A percentile compares a stretch with the other conserved stretches of the same genome.
These are phyloP conservation scores for Osmanthus fragrans DNA, from an alignment of 257 asterid genomes.

Conservation along the genomic window DNA sequence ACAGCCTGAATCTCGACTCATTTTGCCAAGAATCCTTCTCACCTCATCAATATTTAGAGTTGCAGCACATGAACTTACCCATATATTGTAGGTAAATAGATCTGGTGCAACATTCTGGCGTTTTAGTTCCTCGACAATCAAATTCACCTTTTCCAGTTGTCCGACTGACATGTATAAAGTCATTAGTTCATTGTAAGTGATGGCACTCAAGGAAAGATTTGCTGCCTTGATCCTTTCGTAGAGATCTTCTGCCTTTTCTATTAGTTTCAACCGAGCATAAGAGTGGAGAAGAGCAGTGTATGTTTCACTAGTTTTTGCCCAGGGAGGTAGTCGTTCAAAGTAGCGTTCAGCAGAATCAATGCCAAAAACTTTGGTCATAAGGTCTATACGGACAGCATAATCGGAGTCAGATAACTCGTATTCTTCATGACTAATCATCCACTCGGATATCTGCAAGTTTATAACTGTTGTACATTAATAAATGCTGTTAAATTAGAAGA, in stretches of 20 bases:
- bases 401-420: slow-evolving; percentile 66
- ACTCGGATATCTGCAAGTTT: slow-evolving; percentile 78
- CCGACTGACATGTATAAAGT: slow-evolving; percentile 82
- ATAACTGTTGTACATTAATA: slow-evolving; percentile 18
- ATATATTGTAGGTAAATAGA: slow-evolving; percentile 76
- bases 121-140: slow-evolving; percentile 61
- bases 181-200: slow-evolving; percentile 92
- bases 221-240: slow-evolving; percentile 56
- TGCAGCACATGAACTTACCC: slow-evolving; percentile 86
- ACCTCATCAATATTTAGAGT: slow-evolving; percentile 65
- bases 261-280: slow-evolving; percentile 63
- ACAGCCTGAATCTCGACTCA: slow-evolving; percentile 48
- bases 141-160: slow-evolving; percentile 73
- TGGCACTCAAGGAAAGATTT: slow-evolving; percentile 59
- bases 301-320: slow-evolving; percentile 72
- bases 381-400: slow-evolving; percentile 75
- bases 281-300: slow-evolving; percentile 95
- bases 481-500: slow-evolving; percentile 13
- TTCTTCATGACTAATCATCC: slow-evolving; percentile 82
- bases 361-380: slow-evolving; percentile 91
- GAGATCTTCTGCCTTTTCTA: slow-evolving; percentile 73
- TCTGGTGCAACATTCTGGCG: slow-evolving; percentile 58
- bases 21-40: slow-evolving; percentile 59
- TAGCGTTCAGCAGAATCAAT: slow-evolving; percentile 91
- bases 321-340: slow-evolving; percentile 69